Percentiles rank a stretch among this genome's conserved stretches.
phyloP scores from a whole-genome alignment of 2,329 filamentous ascomycete species.

The Teratosphaeria viscida region DNA sequence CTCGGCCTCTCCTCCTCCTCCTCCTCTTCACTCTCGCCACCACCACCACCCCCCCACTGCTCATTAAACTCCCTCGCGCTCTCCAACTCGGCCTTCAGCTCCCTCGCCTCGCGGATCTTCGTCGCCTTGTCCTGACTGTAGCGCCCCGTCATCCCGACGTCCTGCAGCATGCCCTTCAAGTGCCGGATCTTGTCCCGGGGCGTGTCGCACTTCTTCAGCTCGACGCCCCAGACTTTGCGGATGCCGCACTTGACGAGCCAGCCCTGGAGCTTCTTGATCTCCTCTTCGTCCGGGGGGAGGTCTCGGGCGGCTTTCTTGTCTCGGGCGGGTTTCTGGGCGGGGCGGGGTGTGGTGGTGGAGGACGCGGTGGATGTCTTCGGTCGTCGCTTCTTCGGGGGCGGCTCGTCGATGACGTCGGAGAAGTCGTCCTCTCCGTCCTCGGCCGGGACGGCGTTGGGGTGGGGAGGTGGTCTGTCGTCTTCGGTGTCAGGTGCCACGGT shows the following conservation, averaged over 20 bases:
- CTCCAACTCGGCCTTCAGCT: constrained; percentile 74
- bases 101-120: constrained; percentile 77
- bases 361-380: constrained; percentile 28
- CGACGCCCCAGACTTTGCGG: constrained; percentile 80
- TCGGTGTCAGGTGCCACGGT: neutral
- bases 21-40: constrained; percentile 2
- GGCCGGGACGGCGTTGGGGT: neutral
- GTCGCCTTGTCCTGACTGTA: constrained; percentile 76
- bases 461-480: constrained; percentile 3
- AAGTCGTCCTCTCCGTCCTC: constrained; percentile 47
- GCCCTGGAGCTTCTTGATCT: constrained; percentile 80
- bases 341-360: constrained; percentile 23
- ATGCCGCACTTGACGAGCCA: constrained; percentile 85
- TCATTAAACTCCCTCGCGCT: constrained; percentile 72
- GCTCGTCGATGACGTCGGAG: constrained; percentile 70
- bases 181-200: constrained; percentile 71
- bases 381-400: constrained; percentile 49
- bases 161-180: constrained; percentile 65
- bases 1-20: constrained; percentile 7
- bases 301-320: constrained; percentile 24
- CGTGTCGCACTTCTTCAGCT: constrained; percentile 67
- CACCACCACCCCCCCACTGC: constrained; percentile 53
- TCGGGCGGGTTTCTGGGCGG: constrained; percentile 33
- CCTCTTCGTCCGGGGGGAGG: constrained; percentile 55
- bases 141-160: constrained; percentile 78